A percentile compares a stretch with the other conserved stretches of the same genome.
phyloP scores from a whole-genome alignment of 2,329 filamentous ascomycete genomes.

The Pseudogymnoascus sp. region DNA sequence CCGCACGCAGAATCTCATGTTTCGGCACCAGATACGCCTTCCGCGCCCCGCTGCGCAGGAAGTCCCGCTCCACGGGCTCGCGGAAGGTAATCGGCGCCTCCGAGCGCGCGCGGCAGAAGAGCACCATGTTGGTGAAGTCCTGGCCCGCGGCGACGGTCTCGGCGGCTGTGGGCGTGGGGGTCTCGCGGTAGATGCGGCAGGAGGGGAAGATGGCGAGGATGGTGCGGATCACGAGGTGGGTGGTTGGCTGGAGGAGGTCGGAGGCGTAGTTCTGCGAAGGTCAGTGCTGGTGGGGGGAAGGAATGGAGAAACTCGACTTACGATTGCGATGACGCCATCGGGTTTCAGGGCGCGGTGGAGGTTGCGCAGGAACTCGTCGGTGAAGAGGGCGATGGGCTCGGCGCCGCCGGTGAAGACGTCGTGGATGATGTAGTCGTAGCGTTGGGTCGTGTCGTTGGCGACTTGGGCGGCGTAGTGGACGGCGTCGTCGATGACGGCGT shows the following conservation, averaged over 20 bases:
- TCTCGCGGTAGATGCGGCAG: slow-evolving; percentile 86
- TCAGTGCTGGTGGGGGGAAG: slow-evolving; percentile 10
- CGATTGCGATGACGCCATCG: slow-evolving; percentile 80
- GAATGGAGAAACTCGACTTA: slow-evolving; percentile 37
- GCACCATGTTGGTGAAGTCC: slow-evolving; percentile 93
- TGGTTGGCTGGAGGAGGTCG: slow-evolving; percentile 69
- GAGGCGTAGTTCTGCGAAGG: slow-evolving; percentile 78
- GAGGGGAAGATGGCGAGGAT: slow-evolving; percentile 77
- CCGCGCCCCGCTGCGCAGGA: slow-evolving; percentile 64
- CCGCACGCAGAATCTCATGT: slow-evolving; percentile 53
- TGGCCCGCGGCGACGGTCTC: slow-evolving; percentile 41
- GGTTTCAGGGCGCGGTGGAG: slow-evolving; percentile 65
- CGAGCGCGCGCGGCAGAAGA: slow-evolving; percentile 63
- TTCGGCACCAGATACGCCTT: slow-evolving; percentile 64
- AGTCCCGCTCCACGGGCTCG: slow-evolving; percentile 55
- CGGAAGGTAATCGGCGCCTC: slow-evolving; percentile 56
- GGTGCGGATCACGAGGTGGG: slow-evolving; percentile 73
- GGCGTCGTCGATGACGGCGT: slow-evolving; percentile 74
- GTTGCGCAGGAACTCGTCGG: slow-evolving; percentile 69
- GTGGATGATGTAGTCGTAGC: slow-evolving; percentile 90
- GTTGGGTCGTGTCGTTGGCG: slow-evolving; percentile 31
- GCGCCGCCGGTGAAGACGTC: slow-evolving; percentile 97
- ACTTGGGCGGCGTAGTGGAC: slow-evolving; percentile 55
- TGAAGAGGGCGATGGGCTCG: slow-evolving; percentile 84
- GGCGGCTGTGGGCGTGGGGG: slow-evolving; percentile 43